These are phyloP conservation scores for Nicotiana rustica DNA, from an alignment of 305 asterid species.

Conservation along the genomic window DNA sequence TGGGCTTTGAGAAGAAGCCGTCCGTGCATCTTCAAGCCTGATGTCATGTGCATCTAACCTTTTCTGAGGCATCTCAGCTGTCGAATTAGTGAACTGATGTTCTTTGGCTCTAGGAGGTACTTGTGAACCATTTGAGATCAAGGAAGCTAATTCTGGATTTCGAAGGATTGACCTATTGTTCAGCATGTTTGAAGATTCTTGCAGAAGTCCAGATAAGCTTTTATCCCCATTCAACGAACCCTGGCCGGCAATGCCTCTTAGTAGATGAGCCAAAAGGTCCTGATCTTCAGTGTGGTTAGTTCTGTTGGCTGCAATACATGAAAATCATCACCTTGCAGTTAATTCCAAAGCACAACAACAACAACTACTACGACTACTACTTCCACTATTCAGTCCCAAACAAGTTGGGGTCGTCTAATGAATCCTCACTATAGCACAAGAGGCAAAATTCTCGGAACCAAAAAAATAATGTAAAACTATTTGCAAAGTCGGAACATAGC, in stretches of 20 bases:
- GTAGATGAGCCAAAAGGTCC: constrained; percentile 75
- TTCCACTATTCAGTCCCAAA: no score
- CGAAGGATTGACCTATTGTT: constrained; percentile 54
- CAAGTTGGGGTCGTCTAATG: no score
- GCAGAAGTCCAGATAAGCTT: constrained; percentile 56
- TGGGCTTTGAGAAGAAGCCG: constrained; percentile 55
- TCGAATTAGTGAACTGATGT: constrained; percentile 45
- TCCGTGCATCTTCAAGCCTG: constrained; percentile 44
- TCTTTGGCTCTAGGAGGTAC: constrained; percentile 54
- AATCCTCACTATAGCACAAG: constrained; percentile 1
- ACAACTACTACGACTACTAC: no score
- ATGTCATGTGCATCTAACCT: constrained; percentile 34
- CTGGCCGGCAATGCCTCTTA: constrained; percentile 67
- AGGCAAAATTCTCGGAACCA: constrained; percentile 30
- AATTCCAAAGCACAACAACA: constrained; percentile 21
- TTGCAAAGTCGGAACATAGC: not conserved
- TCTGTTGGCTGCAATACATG: constrained; percentile 58
- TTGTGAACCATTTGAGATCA: constrained; percentile 63
- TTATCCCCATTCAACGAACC: constrained; percentile 53
- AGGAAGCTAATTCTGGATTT: constrained; percentile 53
- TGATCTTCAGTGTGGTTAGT: constrained; percentile 58
- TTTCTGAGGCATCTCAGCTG: constrained; percentile 51
- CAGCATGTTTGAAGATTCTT: constrained; percentile 57
- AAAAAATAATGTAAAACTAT: not conserved
- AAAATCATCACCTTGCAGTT: constrained; percentile 38